phyloP scores from a whole-genome alignment of 768 basidiomycete genomes.

The Podaxis sp. region DNA sequence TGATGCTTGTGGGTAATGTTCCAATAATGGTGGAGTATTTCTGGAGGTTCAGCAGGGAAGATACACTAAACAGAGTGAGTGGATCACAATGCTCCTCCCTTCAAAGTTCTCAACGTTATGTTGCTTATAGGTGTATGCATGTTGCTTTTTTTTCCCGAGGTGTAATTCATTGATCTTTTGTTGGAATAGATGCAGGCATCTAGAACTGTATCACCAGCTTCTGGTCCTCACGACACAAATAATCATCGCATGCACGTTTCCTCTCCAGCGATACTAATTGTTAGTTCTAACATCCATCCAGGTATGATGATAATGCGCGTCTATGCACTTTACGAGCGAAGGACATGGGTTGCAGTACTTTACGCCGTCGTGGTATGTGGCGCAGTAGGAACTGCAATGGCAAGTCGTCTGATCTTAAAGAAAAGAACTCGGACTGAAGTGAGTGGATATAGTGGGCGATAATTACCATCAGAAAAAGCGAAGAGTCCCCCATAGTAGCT shows the following conservation, averaged over 20 bases:
- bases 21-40: constrained; percentile 32
- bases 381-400: constrained; percentile 22
- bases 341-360: constrained; percentile 21
- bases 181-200: constrained; percentile 19
- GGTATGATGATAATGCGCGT: constrained; percentile 37
- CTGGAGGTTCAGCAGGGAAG: constrained; percentile 19
- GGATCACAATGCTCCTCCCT: background rate
- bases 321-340: constrained; percentile 34
- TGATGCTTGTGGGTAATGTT: constrained; percentile 32
- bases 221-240: constrained; percentile 31
- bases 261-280: background rate
- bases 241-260: constrained; percentile 30
- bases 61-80: constrained; percentile 21
- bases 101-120: background rate
- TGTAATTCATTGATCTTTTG: background rate
- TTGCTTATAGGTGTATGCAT: background rate
- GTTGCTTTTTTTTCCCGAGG: background rate
- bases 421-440: background rate
- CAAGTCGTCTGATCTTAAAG: constrained; percentile 1
- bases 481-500: background rate
- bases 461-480: background rate
- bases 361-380: constrained; percentile 19
- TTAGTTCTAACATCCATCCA: constrained; percentile 9
- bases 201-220: constrained; percentile 26
- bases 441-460: background rate